Evolutionary conservation across 2,329 filamentous ascomycete species (phyloP), one percentile per base, ranked within the genome.

Genomic region (Fusarium mexicanum): DNA sequence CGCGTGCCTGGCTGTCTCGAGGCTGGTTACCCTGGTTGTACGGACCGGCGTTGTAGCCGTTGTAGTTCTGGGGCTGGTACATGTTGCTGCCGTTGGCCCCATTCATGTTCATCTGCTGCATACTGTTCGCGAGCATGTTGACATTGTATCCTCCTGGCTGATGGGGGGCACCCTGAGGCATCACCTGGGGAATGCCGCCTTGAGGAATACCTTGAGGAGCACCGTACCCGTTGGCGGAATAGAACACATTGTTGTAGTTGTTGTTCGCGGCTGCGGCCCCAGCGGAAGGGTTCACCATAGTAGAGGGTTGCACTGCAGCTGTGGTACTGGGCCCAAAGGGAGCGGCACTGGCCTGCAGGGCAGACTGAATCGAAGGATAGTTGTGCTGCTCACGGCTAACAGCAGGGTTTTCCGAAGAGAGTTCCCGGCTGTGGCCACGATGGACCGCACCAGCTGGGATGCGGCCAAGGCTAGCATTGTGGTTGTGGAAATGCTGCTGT

Each of bases 401-500:
- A 51, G 82, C 77, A 72, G 80, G 82, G 73, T 79, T 84, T 64
- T 89, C 88, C 44, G 83, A 83, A 17, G 91, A 91, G 33, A 94
- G 84, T 80, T 96, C 93, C 66, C 93, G 92, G 81, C 88, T 93
- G 80, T 95, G 93, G 71, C 93, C 91, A 77, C 90, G 89, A 64
- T 87, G 87, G 61, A 92, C 83, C 26, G 87, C 90, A 64, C 90
- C 90, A 50, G 89, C 87, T 38, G 94, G 93, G 78, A 95, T 94
- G 62, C 94, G 92, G 60, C 94, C 94, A 69, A 96, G 88, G 81
- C 91, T 96, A 43, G 92, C 92, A 81, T 95, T 96, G 84, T 96
- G 94, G 76, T 95, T 91, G 80, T 93, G 93, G 60, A 91, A 87
- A 75, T 90, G 89, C 82, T 90, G 88, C 81, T 90, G 88, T 6